Evolutionary conservation across 495 filamentous ascomycete species (phyloP).

Genomic region (Neurospora hispaniola): DNA sequence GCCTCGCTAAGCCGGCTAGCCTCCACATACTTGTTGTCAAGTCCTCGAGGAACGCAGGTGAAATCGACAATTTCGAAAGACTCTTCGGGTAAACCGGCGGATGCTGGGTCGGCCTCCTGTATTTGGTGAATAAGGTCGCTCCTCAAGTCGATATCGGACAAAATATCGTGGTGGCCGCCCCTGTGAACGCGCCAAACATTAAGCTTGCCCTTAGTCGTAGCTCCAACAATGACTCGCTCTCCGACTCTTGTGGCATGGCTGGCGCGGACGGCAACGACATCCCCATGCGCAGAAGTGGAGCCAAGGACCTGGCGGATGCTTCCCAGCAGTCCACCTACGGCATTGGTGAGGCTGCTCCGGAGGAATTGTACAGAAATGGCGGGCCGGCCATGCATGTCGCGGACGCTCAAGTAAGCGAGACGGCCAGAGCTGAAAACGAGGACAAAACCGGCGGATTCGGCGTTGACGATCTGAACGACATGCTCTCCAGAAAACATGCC

Average conservation of each 20-base stretch:
- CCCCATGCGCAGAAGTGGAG: constrained; percentile 53
- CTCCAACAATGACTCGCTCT: constrained; percentile 73
- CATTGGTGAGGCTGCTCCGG: constrained; percentile 42
- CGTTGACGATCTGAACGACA: constrained; percentile 64
- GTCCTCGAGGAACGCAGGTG: constrained; percentile 32
- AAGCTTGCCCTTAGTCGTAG: constrained; percentile 60
- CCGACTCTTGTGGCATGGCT: constrained; percentile 60
- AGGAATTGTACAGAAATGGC: constrained; percentile 66
- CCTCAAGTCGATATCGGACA: constrained; percentile 36
- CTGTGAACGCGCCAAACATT: constrained; percentile 83
- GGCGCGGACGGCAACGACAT: constrained; percentile 66
- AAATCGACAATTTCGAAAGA: constrained; percentile 41
- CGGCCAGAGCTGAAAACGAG: constrained; percentile 74
- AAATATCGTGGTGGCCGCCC: constrained; percentile 53
- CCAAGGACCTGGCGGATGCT: constrained; percentile 63
- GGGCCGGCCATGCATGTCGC: constrained; percentile 78
- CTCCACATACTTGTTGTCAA: constrained; percentile 30
- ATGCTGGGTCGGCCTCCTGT: constrained; percentile 19
- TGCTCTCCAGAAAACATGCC: constrained; percentile 69
- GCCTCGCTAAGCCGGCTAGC: constrained; percentile 32
- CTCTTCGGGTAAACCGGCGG: constrained; percentile 18
- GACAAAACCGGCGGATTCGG: constrained; percentile 74
- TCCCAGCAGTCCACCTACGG: constrained; percentile 55
- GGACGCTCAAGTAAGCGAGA: constrained; percentile 70
- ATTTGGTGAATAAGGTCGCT: constrained; percentile 24